Evolutionary conservation across 805 yeast genomes (phyloP).

Genomic region (Candida schatavii): DNA sequence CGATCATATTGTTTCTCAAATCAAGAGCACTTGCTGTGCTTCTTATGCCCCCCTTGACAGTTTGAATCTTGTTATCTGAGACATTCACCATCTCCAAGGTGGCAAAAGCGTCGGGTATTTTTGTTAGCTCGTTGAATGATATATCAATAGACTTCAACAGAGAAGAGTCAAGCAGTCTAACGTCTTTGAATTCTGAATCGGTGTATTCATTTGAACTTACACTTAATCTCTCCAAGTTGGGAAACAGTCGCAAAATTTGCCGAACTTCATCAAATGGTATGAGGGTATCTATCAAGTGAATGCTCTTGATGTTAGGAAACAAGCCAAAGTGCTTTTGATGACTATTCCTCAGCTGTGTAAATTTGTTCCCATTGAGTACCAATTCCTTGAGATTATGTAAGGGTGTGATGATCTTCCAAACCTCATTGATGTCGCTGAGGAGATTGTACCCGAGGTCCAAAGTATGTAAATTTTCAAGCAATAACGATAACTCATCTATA

Average conservation of each 20-base stretch:
- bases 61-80: slow-evolving; percentile 9
- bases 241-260: slow-evolving; percentile 29
- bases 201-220: slow-evolving; percentile 34
- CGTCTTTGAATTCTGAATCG: slow-evolving; percentile 14
- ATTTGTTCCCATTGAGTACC: slow-evolving; percentile 54
- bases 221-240: slow-evolving; percentile 29
- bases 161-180: slow-evolving; percentile 7
- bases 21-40: slow-evolving; percentile 35
- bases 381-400: slow-evolving; percentile 41
- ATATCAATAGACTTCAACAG: slow-evolving; percentile 19
- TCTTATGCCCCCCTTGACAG: not conserved
- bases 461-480: slow-evolving; percentile 21
- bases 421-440: slow-evolving; percentile 36
- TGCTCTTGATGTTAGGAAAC: slow-evolving; percentile 9
- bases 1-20: slow-evolving; percentile 48
- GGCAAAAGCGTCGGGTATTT: slow-evolving; percentile 14
- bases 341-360: slow-evolving; percentile 20
- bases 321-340: no score
- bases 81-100: slow-evolving; percentile 22
- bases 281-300: slow-evolving; percentile 28
- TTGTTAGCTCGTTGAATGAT: slow-evolving; percentile 37
- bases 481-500: slow-evolving; percentile 4
- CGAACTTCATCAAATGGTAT: slow-evolving; percentile 14
- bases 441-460: slow-evolving; percentile 65
- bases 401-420: slow-evolving; percentile 34